Evolutionary conservation across 768 basidiomycete species (phyloP), one percentile per base, ranked within the genome.

Genomic region (Epithele typhae): DNA sequence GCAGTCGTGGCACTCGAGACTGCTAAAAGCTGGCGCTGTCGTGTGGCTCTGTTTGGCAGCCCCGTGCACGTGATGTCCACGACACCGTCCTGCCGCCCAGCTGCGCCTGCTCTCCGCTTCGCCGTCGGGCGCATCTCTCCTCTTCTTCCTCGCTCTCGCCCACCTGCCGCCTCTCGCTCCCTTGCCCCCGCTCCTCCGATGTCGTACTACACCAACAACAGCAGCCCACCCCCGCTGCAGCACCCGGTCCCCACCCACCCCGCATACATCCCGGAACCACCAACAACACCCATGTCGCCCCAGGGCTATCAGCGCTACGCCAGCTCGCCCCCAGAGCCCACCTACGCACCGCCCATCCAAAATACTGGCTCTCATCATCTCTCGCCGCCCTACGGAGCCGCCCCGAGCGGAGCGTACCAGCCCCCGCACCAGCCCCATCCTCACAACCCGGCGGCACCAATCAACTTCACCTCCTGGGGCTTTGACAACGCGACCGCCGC

Each of bases 401-500:
- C 39, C 0, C 21, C 70, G 69, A n/a, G 25, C 17, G 30, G 37
- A 22, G 25, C 52, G 27, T 59, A 64, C 43, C 64, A 63, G 25
- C 65, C 58, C 32, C 51, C 49, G 37, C 57, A 58, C 18, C 67
- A 64, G 47, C 59, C 63, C 37, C 65, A 65, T 56, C 64, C 60
- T 70, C 47, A 66, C 66, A 59, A 67, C 25, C 69, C 64, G 25
- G 63, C 54, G 32, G 65, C 55, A 25, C 64, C 63, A 3, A 52
- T 71, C 8, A 70, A 83, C 59, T 86, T 85, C 54, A 74, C 74
- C 9, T 82, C 84, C 12, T 90, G 87, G 87, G 87, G 89, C 0
- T 76, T 98, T 67, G 86, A 96, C 64, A 90, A 90, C 59, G 82
- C 92, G 9, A 97, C 96, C 2, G 90, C 96, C 0, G 87, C 94